phyloP scores from a whole-genome alignment of 1,139 yeast genomes.

The Lizanozyma gosingica region DNA sequence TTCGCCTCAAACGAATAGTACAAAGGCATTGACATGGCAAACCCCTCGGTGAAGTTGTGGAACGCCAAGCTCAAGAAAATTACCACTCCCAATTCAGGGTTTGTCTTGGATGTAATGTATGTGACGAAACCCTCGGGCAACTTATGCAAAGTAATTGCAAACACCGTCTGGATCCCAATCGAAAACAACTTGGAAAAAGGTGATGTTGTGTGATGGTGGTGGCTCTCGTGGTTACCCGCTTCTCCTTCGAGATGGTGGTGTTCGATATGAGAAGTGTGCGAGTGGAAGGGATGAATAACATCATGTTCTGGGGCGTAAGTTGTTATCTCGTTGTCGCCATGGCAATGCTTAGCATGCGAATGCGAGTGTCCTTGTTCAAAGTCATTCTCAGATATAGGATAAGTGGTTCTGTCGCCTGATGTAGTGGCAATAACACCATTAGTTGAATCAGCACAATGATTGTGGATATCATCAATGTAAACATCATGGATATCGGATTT shows the following conservation, averaged over 20 bases:
- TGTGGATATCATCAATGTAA: constrained; percentile 2
- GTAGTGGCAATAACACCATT: not conserved
- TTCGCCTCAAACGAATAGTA: constrained; percentile 51
- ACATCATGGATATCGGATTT: constrained; percentile 5
- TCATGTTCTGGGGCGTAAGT: too few species aligned
- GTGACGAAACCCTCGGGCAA: constrained; percentile 93
- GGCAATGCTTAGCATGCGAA: too few species aligned
- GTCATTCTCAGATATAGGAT: not conserved
- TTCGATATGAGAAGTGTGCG: constrained; percentile 3
- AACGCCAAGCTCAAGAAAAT: constrained; percentile 78
- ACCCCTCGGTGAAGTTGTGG: constrained; percentile 94
- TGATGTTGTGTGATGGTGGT: constrained; percentile 75
- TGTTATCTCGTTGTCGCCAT: not conserved
- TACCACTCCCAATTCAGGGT: constrained; percentile 63
- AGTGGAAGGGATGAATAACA: not conserved
- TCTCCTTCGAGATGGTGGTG: constrained; percentile 2
- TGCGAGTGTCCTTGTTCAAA: too few species aligned
- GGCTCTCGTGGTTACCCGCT: constrained; percentile 24
- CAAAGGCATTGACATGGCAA: constrained; percentile 85
- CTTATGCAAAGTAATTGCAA: constrained; percentile 84
- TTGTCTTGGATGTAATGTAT: constrained; percentile 68
- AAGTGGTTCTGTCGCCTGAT: not conserved
- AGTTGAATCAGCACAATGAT: not conserved
- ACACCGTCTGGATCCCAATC: constrained; percentile 82
- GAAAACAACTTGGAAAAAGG: constrained; percentile 70